phyloP scores from a whole-genome alignment of 23 red algal genomes.

The Gracilaria gracilis region DNA sequence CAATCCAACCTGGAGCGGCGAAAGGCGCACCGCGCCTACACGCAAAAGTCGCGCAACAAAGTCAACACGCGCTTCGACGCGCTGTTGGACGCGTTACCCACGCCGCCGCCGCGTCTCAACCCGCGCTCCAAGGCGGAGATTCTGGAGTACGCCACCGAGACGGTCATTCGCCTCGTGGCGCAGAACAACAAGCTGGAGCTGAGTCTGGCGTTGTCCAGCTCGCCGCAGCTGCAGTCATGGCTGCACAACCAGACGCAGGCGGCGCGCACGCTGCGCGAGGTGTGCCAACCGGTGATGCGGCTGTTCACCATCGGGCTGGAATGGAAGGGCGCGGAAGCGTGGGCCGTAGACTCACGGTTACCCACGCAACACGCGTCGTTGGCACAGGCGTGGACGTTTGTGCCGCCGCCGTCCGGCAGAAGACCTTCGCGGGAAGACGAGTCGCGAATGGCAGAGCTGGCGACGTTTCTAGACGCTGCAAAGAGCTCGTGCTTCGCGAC shows the following conservation, averaged over 20 bases:
- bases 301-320: conserved; percentile 67
- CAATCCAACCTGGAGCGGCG: conserved; percentile 67
- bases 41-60: conserved; percentile 72
- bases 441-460: conserved; percentile 29
- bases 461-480: conserved; percentile 40
- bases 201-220: conserved; percentile 61
- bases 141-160: conserved; percentile 80
- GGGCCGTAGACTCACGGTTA: conserved; percentile 60
- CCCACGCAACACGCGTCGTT: conserved; percentile 27
- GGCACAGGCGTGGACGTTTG: conserved; percentile 70
- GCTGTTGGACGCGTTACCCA: conserved; percentile 68
- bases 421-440: conserved; percentile 54
- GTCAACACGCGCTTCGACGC: conserved; percentile 73
- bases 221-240: conserved; percentile 53
- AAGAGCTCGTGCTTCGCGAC: conserved; percentile 38
- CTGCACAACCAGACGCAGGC: conserved; percentile 52
- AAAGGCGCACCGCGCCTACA: conserved; percentile 73
- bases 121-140: conserved; percentile 82
- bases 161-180: conserved; percentile 50
- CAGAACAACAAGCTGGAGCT: conserved; percentile 70
- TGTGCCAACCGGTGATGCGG: conserved; percentile 57
- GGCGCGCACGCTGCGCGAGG: conserved; percentile 60
- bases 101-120: conserved; percentile 74
- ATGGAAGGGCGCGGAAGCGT: conserved; percentile 68
- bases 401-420: conserved; percentile 52